These are phyloP conservation scores for Kodamaea sp. DNA, from an alignment of 1,139 yeast species.

Conservation along the genomic window DNA sequence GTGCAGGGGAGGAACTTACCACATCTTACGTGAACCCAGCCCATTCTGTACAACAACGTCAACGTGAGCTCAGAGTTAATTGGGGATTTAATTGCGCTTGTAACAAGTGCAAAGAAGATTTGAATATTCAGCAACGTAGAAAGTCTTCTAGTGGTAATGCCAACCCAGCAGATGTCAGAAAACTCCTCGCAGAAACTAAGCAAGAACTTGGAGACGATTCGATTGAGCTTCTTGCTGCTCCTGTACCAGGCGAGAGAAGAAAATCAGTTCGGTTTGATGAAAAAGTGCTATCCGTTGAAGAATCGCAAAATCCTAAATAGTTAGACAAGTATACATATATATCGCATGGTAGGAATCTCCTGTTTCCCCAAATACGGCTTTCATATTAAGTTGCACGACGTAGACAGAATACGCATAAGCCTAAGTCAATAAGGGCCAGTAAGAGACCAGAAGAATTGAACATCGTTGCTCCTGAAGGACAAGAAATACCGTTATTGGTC, in stretches of 20 bases:
- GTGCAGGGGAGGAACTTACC: constrained; percentile 65
- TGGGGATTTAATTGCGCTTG: constrained; percentile 86
- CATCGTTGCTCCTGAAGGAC: too few relatives aligned
- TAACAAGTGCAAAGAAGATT: constrained; percentile 61
- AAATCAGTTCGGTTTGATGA: constrained; percentile 77
- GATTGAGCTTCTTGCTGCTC: constrained; percentile 45
- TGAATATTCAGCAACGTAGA: constrained; percentile 38
- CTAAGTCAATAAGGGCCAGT: too few relatives aligned
- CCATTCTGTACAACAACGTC: constrained; percentile 63
- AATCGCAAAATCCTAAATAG: too few relatives aligned
- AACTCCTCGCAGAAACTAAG: constrained; percentile 42
- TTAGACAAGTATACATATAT: too few relatives aligned
- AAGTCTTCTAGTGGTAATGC: constrained; percentile 26
- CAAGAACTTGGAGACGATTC: constrained; percentile 41
- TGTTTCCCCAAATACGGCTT: too few relatives aligned
- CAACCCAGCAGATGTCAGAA: constrained; percentile 41
- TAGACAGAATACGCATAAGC: too few relatives aligned
- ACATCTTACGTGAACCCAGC: constrained; percentile 72
- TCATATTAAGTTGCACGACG: too few relatives aligned
- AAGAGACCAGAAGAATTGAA: too few relatives aligned
- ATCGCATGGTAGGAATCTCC: too few relatives aligned
- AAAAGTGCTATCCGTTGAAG: constrained; percentile 48
- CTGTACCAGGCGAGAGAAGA: constrained; percentile 49
- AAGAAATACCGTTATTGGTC: too few relatives aligned
- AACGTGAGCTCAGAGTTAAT: constrained; percentile 66